A percentile compares a stretch with the other conserved stretches of the same genome.
Evolutionary conservation across 768 basidiomycete genomes (phyloP).

Genomic region (Boletus rex-veris): DNA sequence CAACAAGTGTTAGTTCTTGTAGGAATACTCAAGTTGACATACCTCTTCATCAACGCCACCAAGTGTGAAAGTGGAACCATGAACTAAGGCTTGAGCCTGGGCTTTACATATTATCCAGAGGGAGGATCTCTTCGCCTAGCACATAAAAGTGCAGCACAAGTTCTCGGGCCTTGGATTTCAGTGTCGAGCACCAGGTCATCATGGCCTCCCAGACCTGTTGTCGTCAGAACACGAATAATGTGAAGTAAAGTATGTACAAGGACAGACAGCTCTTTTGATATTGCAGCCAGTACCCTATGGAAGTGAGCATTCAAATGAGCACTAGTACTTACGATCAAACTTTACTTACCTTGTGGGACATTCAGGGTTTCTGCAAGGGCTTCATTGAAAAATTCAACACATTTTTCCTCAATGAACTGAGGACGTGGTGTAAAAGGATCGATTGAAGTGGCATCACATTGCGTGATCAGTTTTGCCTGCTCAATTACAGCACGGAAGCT

Average conservation of each 20-base stretch:
- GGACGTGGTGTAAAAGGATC: neutral
- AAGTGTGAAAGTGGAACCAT: neutral
- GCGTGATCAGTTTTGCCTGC: neutral
- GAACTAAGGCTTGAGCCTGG: neutral
- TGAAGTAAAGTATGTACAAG: neutral
- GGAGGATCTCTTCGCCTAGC: neutral
- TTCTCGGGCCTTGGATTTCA: neutral
- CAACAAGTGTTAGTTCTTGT: neutral
- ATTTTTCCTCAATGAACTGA: neutral
- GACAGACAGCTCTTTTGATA: neutral
- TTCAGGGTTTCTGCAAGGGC: neutral
- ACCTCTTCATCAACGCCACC: neutral
- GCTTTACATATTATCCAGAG: neutral
- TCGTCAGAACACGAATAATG: neutral
- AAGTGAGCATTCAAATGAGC: neutral
- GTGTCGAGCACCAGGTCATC: neutral
- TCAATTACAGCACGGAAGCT: neutral
- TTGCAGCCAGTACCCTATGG: neutral
- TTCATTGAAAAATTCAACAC: neutral
- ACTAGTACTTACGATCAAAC: neutral
- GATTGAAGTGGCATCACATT: neutral
- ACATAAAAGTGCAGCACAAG: neutral
- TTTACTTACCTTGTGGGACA: neutral
- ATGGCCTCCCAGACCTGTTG: neutral
- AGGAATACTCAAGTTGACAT: no score